phyloP scores from a whole-genome alignment of 1,284 basidiomycete species.

The Sporisorium exsertum region DNA sequence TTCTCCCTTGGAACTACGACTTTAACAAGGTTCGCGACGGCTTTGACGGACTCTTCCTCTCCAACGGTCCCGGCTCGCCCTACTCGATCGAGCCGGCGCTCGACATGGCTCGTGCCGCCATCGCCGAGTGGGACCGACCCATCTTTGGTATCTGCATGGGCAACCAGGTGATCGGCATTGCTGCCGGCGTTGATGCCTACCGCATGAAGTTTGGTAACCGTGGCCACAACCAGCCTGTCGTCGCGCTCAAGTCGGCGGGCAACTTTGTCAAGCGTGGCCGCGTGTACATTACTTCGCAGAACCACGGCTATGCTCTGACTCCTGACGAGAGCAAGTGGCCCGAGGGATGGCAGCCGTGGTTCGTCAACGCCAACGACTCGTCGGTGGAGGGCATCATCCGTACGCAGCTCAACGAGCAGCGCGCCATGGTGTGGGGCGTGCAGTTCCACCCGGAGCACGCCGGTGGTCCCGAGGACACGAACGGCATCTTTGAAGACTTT shows the following conservation, averaged over 20 bases:
- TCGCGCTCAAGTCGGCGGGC: constrained; percentile 88
- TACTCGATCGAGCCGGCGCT: constrained; percentile 86
- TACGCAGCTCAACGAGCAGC: constrained; percentile 42
- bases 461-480: constrained; percentile 67
- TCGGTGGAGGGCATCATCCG: constrained; percentile 66
- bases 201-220: constrained; percentile 98
- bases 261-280: constrained; percentile 89
- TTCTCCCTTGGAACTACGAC: constrained; percentile 96
- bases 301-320: constrained; percentile 72
- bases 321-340: constrained; percentile 64
- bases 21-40: constrained; percentile 89
- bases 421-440: constrained; percentile 64
- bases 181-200: constrained; percentile 94
- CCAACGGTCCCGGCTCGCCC: constrained; percentile 96
- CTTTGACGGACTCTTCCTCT: constrained; percentile 94
- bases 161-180: constrained; percentile 85
- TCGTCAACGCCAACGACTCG: constrained; percentile 68
- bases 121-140: constrained; percentile 86
- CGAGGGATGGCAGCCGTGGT: constrained; percentile 67
- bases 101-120: constrained; percentile 82
- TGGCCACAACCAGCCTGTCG: constrained; percentile 98
- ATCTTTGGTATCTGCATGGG: constrained; percentile 99
- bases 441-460: constrained; percentile 69
- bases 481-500: constrained; percentile 67
- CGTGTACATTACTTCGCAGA: constrained; percentile 88